Evolutionary conservation across 2,329 filamentous ascomycete genomes (phyloP), one percentile per base, ranked within the genome.

Genomic region (Coniochaeta ligniaria): DNA sequence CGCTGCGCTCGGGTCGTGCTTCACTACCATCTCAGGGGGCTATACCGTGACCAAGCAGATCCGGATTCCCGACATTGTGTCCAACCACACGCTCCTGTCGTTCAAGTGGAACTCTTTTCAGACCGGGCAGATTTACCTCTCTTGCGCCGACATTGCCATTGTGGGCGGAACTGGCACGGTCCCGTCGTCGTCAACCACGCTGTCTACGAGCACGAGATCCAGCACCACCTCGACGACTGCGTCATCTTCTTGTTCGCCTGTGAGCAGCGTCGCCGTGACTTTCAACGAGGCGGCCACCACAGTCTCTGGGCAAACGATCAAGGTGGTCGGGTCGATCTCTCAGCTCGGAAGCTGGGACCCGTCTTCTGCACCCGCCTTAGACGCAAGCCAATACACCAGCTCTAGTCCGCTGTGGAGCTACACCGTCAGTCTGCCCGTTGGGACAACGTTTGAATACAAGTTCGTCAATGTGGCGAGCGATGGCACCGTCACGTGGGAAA

Each of bases 381-480:
- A 76, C 1, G 80, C 83, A 1, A 70, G 73, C 26, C 28, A 31
- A 9, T 31, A 31, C 28, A 31, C 28, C 28, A 31, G 28, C 28
- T 31, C 28, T 9, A 31, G 9, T 9, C 28, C 28, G 28, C 28
- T 31, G 28, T 31, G 28, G 28, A 31, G 5, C 5, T 31, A 31
- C 65, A 81, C 78, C 0, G 66, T 86, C 41, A 77, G 71, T 26
- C 68, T 89, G 11, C 75, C 80, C 0, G 77, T 83, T 0, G 84
- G 83, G 1, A 78, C 74, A 0, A 73, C 69, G 0, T 79, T 89
- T 61, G 69, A 82, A 70, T 88, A 87, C 69, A 87, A 88, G 71
- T 89, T 83, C 66, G 77, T 89, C 64, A 80, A 80, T 64, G 78
- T 83, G 47, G 75, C 74, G n/a, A 69, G 68, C 1, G 74, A 76